A percentile compares a stretch with the other conserved stretches of the same genome.
Conservation (phyloP, 495 filamentous ascomycete species). For the Neohortaea acidophila region DNA sequence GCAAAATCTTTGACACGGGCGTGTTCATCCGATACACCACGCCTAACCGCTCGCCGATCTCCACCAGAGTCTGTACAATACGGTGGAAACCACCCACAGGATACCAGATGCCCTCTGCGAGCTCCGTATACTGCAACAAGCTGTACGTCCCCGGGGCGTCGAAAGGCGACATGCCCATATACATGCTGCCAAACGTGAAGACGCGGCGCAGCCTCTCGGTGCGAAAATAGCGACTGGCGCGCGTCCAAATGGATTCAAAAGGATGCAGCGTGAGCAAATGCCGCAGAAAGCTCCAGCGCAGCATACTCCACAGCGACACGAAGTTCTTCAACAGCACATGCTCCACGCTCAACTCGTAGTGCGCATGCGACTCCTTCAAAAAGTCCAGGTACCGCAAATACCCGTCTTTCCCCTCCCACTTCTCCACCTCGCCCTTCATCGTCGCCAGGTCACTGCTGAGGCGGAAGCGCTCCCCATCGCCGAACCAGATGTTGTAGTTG, state of each 20-base stretch:
- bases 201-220: constrained; percentile 49
- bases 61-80: constrained; percentile 37
- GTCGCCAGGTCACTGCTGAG: constrained; percentile 43
- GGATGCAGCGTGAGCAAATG: constrained; percentile 44
- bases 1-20: constrained; percentile 35
- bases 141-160: constrained; percentile 58
- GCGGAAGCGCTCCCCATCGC: constrained; percentile 42
- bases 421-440: constrained; percentile 54
- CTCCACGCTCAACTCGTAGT: constrained; percentile 46
- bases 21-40: constrained; percentile 42
- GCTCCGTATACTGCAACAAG: constrained; percentile 55
- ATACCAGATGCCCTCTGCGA: constrained; percentile 62
- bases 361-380: constrained; percentile 44
- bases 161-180: constrained; percentile 62
- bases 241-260: constrained; percentile 45
- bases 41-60: constrained; percentile 39
- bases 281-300: constrained; percentile 35
- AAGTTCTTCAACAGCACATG: constrained; percentile 52
- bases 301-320: constrained; percentile 36
- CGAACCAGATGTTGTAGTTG: constrained; percentile 56
- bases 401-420: constrained; percentile 48
- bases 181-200: constrained; percentile 64
- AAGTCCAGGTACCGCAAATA: constrained; percentile 47
- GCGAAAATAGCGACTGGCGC: constrained; percentile 46
- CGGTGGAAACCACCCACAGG: constrained; percentile 50